phyloP scores from a whole-genome alignment of 106 monocot species.

The Allium cepa region DNA sequence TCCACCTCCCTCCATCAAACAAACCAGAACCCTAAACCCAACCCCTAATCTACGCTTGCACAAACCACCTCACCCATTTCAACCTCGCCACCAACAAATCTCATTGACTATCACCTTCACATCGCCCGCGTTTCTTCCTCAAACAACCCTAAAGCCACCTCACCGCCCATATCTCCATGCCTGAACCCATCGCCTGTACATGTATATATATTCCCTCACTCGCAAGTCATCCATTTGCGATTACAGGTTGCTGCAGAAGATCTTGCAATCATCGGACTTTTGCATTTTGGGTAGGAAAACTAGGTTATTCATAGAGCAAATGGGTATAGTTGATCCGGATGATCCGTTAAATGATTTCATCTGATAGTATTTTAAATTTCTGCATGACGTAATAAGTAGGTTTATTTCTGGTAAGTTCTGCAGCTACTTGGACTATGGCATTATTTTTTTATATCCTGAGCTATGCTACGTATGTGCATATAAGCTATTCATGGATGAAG shows the following conservation, averaged over 20 bases:
- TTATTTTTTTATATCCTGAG: slow-evolving; percentile 17
- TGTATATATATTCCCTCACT: too few species aligned
- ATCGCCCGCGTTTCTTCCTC: too few species aligned
- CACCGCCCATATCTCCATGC: too few species aligned
- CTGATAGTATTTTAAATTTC: slow-evolving; percentile 5
- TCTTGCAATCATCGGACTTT: slow-evolving; percentile 16
- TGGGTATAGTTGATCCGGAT: slow-evolving; percentile 16
- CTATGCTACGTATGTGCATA: slow-evolving; percentile 10
- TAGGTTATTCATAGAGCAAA: slow-evolving; percentile 14
- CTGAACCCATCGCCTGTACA: too few species aligned
- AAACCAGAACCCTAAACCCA: too few species aligned
- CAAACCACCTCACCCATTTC: too few species aligned
- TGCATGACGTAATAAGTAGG: neutral
- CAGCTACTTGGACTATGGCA: slow-evolving; percentile 21
- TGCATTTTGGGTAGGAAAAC: slow-evolving; percentile 19
- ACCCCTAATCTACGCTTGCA: too few species aligned
- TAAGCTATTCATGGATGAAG: slow-evolving; percentile 19
- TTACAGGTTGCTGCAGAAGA: slow-evolving; percentile 8
- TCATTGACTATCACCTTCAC: too few species aligned
- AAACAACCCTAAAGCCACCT: too few species aligned
- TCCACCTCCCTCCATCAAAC: too few species aligned
- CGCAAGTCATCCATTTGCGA: neutral
- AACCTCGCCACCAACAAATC: too few species aligned
- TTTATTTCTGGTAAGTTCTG: too few species aligned
- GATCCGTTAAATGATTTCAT: slow-evolving; percentile 16